Evolutionary conservation across 768 basidiomycete genomes (phyloP).

Genomic region (Agrocybe pediades): DNA sequence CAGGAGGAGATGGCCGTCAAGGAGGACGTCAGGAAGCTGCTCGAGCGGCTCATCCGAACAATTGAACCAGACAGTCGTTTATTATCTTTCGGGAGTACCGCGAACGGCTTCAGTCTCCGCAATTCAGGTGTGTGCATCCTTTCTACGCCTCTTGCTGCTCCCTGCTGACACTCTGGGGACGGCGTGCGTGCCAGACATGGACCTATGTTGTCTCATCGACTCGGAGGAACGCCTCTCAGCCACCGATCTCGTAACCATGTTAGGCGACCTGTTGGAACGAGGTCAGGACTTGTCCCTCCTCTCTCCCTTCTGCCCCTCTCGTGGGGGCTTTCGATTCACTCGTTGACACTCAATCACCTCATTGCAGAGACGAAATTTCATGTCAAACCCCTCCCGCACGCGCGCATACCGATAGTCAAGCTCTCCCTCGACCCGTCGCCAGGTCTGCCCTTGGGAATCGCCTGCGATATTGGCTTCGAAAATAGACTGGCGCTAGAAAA

Average conservation of each 20-base stretch:
- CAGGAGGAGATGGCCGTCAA: constrained; percentile 90
- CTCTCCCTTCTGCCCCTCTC: too few relatives aligned
- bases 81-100: constrained; percentile 94
- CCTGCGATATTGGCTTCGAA: constrained; percentile 98
- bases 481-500: constrained; percentile 97
- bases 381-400: constrained; percentile 95
- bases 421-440: constrained; percentile 87
- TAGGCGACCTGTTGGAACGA: constrained; percentile 90
- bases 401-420: constrained; percentile 98
- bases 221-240: constrained; percentile 78
- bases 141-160: not conserved
- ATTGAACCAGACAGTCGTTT: constrained; percentile 91
- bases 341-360: constrained; percentile 9
- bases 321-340: too few relatives aligned
- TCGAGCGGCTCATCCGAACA: constrained; percentile 93
- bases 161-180: constrained; percentile 5
- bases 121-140: constrained; percentile 72
- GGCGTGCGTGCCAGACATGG: constrained; percentile 77
- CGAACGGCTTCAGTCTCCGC: constrained; percentile 94
- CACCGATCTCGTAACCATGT: constrained; percentile 89
- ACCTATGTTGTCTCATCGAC: constrained; percentile 95
- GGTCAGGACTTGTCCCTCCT: constrained; percentile 52
- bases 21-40: constrained; percentile 92
- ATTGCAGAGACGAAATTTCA: constrained; percentile 87
- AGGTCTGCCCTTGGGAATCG: constrained; percentile 82